Percentiles rank a stretch among this genome's conserved stretches.
These are phyloP conservation scores for Phytophthora hybrid DNA, from an alignment of 352 stramenopile species.

Conservation along the genomic window DNA sequence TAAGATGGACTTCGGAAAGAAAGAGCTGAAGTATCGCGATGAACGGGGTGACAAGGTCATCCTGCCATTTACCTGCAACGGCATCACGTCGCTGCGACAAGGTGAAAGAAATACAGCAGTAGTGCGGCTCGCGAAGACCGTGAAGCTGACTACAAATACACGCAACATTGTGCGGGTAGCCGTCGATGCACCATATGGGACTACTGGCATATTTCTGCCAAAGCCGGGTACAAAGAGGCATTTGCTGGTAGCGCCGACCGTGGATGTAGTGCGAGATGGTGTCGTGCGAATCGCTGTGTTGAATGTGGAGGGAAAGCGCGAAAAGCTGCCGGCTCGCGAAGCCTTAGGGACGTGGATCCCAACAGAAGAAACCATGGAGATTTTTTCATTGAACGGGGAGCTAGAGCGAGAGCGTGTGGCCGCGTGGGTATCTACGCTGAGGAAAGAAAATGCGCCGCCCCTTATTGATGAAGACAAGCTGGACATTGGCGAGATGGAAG, in stretches of 20 bases:
- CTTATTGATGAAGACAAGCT: too few relatives aligned
- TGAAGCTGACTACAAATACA: conserved; percentile 22
- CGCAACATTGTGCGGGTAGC: conserved; percentile 2
- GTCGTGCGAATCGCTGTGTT: conserved; percentile 9
- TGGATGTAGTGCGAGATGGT: conserved; percentile 3
- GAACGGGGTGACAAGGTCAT: neutral
- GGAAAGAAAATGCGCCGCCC: too few relatives aligned
- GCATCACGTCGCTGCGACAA: neutral
- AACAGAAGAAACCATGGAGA: too few relatives aligned
- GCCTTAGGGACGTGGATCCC: too few relatives aligned
- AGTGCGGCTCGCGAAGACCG: conserved; percentile 7
- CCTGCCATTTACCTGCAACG: conserved; percentile 8
- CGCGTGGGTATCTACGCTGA: too few relatives aligned
- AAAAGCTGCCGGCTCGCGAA: too few relatives aligned
- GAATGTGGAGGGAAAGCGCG: conserved; percentile 17
- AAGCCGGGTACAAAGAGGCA: conserved; percentile 4
- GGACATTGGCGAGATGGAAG: too few relatives aligned
- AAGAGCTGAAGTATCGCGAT: neutral
- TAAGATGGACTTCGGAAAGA: conserved; percentile 16
- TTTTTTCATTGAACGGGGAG: too few relatives aligned
- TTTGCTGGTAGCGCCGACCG: conserved; percentile 16
- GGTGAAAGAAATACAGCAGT: neutral
- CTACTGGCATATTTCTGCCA: conserved; percentile 11
- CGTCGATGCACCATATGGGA: conserved; percentile 20
- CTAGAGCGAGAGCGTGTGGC: too few relatives aligned